Percentiles rank a stretch among this genome's conserved stretches.
Evolutionary conservation across 345 rosid species (phyloP).

Genomic region (Corchorus capsularis): DNA sequence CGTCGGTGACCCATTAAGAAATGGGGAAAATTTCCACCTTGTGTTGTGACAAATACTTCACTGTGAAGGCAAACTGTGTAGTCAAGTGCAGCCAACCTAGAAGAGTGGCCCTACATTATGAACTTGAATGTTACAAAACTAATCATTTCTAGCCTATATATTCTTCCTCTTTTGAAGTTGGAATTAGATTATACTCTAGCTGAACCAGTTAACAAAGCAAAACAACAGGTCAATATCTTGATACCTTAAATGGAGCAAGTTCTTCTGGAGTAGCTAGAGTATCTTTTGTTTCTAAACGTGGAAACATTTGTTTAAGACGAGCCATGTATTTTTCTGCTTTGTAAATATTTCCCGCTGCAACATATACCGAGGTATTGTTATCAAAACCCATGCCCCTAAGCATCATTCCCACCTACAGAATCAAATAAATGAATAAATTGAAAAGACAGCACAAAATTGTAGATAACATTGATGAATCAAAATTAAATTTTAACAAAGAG

Average conservation of each 20-base stretch:
- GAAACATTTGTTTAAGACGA: constrained; percentile 90
- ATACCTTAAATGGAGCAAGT: constrained; percentile 87
- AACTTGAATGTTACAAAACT: constrained; percentile 24
- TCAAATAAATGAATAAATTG: constrained; percentile 5
- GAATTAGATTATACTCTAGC: not conserved
- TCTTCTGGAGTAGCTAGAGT: constrained; percentile 78
- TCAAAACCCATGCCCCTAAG: constrained; percentile 98
- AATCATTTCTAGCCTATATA: not conserved
- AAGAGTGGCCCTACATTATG: constrained; percentile 73
- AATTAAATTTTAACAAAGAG: no score
- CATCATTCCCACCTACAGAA: constrained; percentile 92
- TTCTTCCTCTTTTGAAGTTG: not conserved
- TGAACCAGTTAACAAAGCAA: not conserved
- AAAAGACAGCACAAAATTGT: not conserved
- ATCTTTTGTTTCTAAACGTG: constrained; percentile 85
- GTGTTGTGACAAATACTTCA: constrained; percentile 93
- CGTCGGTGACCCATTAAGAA: constrained; percentile 96
- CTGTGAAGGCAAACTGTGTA: constrained; percentile 93
- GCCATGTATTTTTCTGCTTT: constrained; percentile 89
- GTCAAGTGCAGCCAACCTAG: constrained; percentile 95
- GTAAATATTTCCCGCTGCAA: constrained; percentile 92
- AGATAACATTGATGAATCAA: not conserved
- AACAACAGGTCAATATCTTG: not conserved
- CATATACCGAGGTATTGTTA: constrained; percentile 71
- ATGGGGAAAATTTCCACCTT: constrained; percentile 99